phyloP scores from a whole-genome alignment of 768 basidiomycete species.

The Cyclocybe aegerita region DNA sequence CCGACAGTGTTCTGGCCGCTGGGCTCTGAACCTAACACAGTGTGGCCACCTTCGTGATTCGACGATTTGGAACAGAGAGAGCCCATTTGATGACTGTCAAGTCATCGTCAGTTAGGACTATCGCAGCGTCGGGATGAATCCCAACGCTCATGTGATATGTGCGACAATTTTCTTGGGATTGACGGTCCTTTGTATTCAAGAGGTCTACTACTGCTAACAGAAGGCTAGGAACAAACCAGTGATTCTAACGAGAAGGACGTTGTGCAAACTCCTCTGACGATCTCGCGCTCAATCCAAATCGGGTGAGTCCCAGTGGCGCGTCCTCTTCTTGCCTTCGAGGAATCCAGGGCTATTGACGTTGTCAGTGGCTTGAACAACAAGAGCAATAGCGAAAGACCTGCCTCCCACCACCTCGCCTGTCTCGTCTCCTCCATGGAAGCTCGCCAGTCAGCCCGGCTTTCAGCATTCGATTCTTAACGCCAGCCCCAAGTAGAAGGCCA shows the following conservation, averaged over 20 bases:
- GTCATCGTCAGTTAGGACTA: background rate
- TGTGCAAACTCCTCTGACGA: constrained; percentile 31
- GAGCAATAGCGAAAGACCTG: constrained; percentile 30
- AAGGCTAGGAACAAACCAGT: background rate
- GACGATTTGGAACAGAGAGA: constrained; percentile 55
- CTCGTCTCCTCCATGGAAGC: constrained; percentile 51
- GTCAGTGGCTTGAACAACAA: constrained; percentile 2
- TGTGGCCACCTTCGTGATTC: constrained; percentile 46
- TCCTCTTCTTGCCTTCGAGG: constrained; percentile 53
- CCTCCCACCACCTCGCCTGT: constrained; percentile 84
- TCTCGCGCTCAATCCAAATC: constrained; percentile 44
- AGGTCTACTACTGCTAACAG: no score
- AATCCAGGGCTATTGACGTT: constrained; percentile 41
- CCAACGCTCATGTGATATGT: background rate
- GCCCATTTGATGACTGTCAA: constrained; percentile 42
- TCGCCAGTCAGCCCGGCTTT: constrained; percentile 71
- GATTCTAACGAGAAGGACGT: background rate
- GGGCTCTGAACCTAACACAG: constrained; percentile 41
- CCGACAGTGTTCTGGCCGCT: constrained; percentile 27
- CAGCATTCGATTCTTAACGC: constrained; percentile 79
- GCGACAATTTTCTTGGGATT: no score
- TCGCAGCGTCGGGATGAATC: constrained; percentile 5
- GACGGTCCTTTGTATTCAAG: no score
- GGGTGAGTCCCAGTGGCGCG: constrained; percentile 32
- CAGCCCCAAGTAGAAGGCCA: constrained; percentile 80